Evolutionary conservation across 116 monocot species (phyloP).

Genomic region (Posidonia oceanica): DNA sequence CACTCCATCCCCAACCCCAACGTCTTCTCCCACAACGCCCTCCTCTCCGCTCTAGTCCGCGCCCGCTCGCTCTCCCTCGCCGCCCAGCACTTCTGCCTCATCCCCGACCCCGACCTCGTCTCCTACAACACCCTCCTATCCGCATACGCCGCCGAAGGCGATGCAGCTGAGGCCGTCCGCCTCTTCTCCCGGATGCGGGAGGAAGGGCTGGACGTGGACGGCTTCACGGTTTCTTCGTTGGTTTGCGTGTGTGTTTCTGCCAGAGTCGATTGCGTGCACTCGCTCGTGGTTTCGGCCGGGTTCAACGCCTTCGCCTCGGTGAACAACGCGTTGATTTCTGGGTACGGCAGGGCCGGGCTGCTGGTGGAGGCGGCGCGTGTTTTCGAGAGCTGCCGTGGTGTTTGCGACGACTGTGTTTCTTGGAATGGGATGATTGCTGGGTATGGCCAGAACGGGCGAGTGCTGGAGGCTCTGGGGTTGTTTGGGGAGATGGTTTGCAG

Average conservation of each 20-base stretch:
- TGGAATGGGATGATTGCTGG: constrained; percentile 82
- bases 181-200: constrained; percentile 40
- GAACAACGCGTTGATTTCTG: constrained; percentile 39
- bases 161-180: constrained; percentile 13
- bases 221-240: constrained; percentile 56
- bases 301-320: constrained; percentile 40
- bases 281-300: constrained; percentile 31
- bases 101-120: constrained; percentile 56
- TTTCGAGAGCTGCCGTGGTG: constrained; percentile 19
- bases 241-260: constrained; percentile 13
- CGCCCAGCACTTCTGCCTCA: constrained; percentile 19
- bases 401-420: constrained; percentile 31
- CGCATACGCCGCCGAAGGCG: constrained; percentile 18
- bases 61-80: constrained; percentile 5
- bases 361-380: constrained; percentile 27
- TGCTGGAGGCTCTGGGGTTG: constrained; percentile 35
- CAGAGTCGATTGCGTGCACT: constrained; percentile 25
- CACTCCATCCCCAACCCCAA: constrained; percentile 57
- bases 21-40: constrained; percentile 66
- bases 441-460: constrained; percentile 46
- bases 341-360: constrained; percentile 33
- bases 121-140: constrained; percentile 67
- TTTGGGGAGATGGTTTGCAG: constrained; percentile 38
- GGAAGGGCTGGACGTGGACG: constrained; percentile 16
- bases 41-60: constrained; percentile 47